Base-by-base conservation (phyloP, 306 rosid species). In the Prunus mongolica region DNA sequence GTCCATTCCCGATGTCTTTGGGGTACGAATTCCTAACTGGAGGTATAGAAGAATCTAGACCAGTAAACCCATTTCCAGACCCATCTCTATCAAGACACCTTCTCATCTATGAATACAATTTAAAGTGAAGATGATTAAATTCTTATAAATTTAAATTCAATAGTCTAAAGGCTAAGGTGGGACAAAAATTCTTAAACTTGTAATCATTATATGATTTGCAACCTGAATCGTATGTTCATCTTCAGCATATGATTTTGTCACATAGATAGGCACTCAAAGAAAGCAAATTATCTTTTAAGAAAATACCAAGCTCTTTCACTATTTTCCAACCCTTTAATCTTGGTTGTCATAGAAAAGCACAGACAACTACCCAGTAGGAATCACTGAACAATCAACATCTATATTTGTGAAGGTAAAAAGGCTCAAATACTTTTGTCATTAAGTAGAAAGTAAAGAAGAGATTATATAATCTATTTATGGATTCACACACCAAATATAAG, bases 31-130 rank as follows among this genome's bases (percentile, higher is more conserved):
- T 89, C 87, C 96, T 86, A 24, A 84, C 84, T 73, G 89, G 89
- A 77, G 96, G 76, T 72, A 62, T 64, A 68, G 94, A 83, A 74
- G 93, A 84, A 87, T 96, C 98, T 78, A 78, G 61, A 79, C 83
- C 85, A 68, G 90, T 54, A 68, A 68, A 87, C 67, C 86, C 73
- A 82, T 82, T 90, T 75, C 86, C 90, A 74, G 88, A 76, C 73
- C 86, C 86, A 19, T 85, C 84, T 80, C 85, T 87, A 70, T 89
- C 96, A 76, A 88, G 81, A 88, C 87, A 91, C 75, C 80, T 88
- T 79, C 93, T 90, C 99, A 88, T 91, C 99, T 92, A 79, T 66
- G 72, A 64, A 65, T 70, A 78, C 69, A 63, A 68, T 76, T 64
- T 58, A 54, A 64, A 73, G 76, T n/a, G 52, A 82, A 56, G 25